Evolutionary conservation across 2,329 filamentous ascomycete species (phyloP).

Genomic region (Epichloe gansuensis): DNA sequence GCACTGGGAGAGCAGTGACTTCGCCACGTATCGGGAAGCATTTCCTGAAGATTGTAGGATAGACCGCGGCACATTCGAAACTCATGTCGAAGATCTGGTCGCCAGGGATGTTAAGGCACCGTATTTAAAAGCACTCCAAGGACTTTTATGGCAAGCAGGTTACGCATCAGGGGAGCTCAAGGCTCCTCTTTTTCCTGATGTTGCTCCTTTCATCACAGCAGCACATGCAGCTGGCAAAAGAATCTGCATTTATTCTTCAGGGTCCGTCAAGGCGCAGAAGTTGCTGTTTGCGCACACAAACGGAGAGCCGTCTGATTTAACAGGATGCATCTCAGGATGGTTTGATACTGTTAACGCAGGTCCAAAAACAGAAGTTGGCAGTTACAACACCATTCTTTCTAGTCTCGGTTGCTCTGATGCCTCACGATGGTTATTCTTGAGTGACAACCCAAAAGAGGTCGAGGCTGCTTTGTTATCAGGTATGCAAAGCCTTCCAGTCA

Average conservation of each 20-base stretch:
- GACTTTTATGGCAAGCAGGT: conserved; percentile 65
- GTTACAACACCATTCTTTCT: conserved; percentile 54
- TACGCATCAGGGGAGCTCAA: conserved; percentile 58
- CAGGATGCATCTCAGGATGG: conserved; percentile 47
- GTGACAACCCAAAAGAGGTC: conserved; percentile 64
- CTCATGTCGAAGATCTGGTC: conserved; percentile 60
- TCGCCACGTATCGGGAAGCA: conserved; percentile 55
- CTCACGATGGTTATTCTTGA: conserved; percentile 61
- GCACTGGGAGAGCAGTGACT: conserved; percentile 54
- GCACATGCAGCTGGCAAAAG: conserved; percentile 46
- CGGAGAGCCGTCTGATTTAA: conserved; percentile 46
- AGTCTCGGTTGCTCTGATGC: conserved; percentile 30
- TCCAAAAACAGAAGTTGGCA: conserved; percentile 52
- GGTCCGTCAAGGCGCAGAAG: conserved; percentile 70
- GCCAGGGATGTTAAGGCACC: conserved; percentile 60
- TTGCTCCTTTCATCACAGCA: conserved; percentile 46
- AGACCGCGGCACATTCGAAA: conserved; percentile 46
- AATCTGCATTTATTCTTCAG: conserved; percentile 71
- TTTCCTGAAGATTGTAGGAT: conserved; percentile 55
- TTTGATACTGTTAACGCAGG: conserved; percentile 77
- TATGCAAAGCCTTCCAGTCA: conserved; percentile 50
- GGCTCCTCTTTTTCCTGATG: conserved; percentile 65
- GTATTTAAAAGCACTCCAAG: conserved; percentile 70
- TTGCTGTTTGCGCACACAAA: conserved; percentile 61
- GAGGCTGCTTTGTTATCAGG: conserved; percentile 48